Percentiles rank a stretch among this genome's conserved stretches.
These are phyloP conservation scores for Posidonia oceanica DNA, from an alignment of 116 monocot species.

Conservation along the genomic window DNA sequence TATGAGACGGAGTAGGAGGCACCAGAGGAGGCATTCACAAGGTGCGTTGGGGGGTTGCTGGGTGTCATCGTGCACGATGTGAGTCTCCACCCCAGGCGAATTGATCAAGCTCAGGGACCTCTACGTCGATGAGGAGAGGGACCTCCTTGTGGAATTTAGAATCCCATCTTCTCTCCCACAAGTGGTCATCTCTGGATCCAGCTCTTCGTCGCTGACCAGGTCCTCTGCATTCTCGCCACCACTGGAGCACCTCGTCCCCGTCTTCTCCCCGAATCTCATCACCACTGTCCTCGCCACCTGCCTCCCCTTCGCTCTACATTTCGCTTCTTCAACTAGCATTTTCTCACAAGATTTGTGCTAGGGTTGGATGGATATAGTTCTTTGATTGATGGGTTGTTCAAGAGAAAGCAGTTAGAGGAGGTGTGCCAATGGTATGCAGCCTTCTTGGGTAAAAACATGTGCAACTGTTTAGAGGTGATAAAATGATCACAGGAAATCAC, in stretches of 20 bases:
- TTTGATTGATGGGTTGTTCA: conserved; percentile 65
- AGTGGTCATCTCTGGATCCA: neutral
- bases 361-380: conserved; percentile 51
- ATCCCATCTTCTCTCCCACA: conserved; percentile 13
- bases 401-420: conserved; percentile 33
- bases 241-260: conserved; percentile 23
- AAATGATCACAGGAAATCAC: no score
- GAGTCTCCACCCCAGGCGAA: conserved; percentile 31
- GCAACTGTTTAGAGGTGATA: no score
- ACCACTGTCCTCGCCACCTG: conserved; percentile 29
- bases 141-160: conserved; percentile 70
- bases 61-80: conserved; percentile 66
- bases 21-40: conserved; percentile 32
- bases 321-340: conserved; percentile 45
- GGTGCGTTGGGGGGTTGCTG: conserved; percentile 52
- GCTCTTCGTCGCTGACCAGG: conserved; percentile 4
- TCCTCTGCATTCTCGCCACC: conserved; percentile 34
- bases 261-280: conserved; percentile 37
- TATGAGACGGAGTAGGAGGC: neutral
- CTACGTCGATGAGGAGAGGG: conserved; percentile 63
- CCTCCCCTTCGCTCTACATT: conserved; percentile 22
- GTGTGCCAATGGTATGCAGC: conserved; percentile 31
- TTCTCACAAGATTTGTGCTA: conserved; percentile 26
- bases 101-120: conserved; percentile 48
- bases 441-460: conserved; percentile 26